Evolutionary conservation across 768 basidiomycete genomes (phyloP), one percentile per base, ranked within the genome.

Genomic region (Nevesoporus exiguus): DNA sequence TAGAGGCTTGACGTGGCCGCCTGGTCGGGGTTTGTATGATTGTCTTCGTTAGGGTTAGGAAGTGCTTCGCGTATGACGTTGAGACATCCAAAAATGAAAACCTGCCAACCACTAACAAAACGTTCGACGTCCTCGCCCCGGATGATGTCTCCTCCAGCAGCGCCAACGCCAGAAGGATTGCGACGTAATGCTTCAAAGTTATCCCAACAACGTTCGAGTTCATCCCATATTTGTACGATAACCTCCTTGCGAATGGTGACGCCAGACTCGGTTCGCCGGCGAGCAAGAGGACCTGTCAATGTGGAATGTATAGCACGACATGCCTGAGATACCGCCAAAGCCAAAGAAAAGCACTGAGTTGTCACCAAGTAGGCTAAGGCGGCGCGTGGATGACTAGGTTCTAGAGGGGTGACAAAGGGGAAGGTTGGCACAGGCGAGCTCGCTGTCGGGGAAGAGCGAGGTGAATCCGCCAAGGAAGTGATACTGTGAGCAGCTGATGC

Each of bases 61-160:
- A 97, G 80, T 3, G 85, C 80, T 65, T 93, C 92, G 27, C 90
- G 85, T 60, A 96, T 88, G 59, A 92, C 80, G 68, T 94, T 94
- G 67, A 93, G 80, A 68, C 89, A 92, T 70, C 95, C 91, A 60
- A 96, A 96, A 58, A 95, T 85, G 71, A 90, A 93, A 51, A 93
- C 86, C 80, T 90, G 88, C 93, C 93, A 96, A 31, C 86, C 85
- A 63, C 88, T 85, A 42, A 86, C 84, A 66, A 89, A 94, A 53
- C 85, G 71, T 50, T 82, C 78, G 31, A 81, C 69, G 49, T 85
- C 84, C 57, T 83, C 81, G 7, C 70, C 64, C 10, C 78, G 74
- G 30, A 80, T 56, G 24, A 71, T 52, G 27, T 60, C 66, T 27
- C 64, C 62, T 30, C 67, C 66, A 7, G 73, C 67, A 17, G 68